Evolutionary conservation across 768 basidiomycete genomes (phyloP).

Genomic region (Rhizopogon vulgaris): DNA sequence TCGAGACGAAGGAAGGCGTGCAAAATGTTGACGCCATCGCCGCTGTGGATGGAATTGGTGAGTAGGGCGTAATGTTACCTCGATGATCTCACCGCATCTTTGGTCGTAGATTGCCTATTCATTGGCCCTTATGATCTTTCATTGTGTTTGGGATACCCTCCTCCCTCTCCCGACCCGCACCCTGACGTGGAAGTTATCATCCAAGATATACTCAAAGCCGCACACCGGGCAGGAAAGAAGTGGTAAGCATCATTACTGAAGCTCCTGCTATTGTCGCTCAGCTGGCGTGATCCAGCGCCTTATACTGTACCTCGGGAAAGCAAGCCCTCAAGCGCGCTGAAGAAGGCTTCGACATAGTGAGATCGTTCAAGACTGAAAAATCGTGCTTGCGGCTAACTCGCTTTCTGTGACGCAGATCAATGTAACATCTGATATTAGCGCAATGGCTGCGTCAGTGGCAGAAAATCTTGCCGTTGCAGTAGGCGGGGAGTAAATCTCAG

Average conservation of each 20-base stretch:
- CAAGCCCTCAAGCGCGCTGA: constrained; percentile 38
- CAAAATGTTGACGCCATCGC: constrained; percentile 56
- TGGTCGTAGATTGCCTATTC: constrained; percentile 41
- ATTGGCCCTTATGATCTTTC: constrained; percentile 70
- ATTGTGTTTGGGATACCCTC: constrained; percentile 50
- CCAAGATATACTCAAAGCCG: constrained; percentile 41
- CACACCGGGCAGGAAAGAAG: constrained; percentile 57
- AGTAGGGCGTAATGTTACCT: constrained; percentile 9
- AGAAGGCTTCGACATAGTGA: constrained; percentile 49
- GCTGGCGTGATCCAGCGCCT: constrained; percentile 29
- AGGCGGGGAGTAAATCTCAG: constrained; percentile 2
- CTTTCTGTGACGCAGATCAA: constrained; percentile 36
- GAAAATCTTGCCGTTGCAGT: constrained; percentile 18
- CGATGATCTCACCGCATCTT: background rate
- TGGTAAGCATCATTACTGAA: constrained; percentile 35
- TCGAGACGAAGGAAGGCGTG: constrained; percentile 57
- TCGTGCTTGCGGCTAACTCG: constrained; percentile 1
- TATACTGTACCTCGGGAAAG: constrained; percentile 41
- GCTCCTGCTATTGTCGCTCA: background rate
- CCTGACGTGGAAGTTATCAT: constrained; percentile 58
- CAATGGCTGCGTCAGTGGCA: constrained; percentile 33
- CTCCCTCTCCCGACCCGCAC: constrained; percentile 60
- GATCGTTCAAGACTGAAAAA: constrained; percentile 14
- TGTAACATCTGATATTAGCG: constrained; percentile 38
- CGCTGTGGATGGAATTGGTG: constrained; percentile 56